These are phyloP conservation scores for Aureobasidium sp. DNA, from an alignment of 2,329 filamentous ascomycete species.

Conservation along the genomic window DNA sequence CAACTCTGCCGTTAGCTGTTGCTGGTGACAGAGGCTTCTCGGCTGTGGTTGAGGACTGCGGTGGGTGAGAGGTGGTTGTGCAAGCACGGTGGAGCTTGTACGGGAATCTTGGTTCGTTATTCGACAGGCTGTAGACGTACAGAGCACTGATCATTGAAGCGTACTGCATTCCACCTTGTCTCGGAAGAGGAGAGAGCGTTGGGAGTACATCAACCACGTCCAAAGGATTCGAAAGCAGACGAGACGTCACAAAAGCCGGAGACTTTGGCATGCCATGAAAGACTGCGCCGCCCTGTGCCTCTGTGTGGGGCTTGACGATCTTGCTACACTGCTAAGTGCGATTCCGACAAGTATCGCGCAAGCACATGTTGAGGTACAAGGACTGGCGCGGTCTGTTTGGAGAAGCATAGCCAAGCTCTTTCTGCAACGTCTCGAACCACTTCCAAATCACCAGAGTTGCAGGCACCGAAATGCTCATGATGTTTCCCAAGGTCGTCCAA, in stretches of 20 bases:
- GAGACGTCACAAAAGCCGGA: conserved; percentile 7
- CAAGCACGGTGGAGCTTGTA: conserved; percentile 40
- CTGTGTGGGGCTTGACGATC: conserved; percentile 42
- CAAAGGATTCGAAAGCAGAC: neutral
- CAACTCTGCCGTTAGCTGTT: conserved; percentile 47
- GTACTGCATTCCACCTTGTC: neutral
- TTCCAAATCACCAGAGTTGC: conserved; percentile 14
- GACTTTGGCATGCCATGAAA: conserved; percentile 10
- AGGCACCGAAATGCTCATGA: conserved; percentile 30
- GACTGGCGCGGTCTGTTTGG: conserved; percentile 38
- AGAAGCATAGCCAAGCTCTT: conserved; percentile 35
- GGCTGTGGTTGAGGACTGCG: conserved; percentile 26
- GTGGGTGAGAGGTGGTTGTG: conserved; percentile 40
- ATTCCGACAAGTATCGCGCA: conserved; percentile 52
- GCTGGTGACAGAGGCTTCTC: conserved; percentile 40
- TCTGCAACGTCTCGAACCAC: conserved; percentile 21
- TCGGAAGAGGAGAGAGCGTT: neutral
- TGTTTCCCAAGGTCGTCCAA: conserved; percentile 20
- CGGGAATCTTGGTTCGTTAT: conserved; percentile 40
- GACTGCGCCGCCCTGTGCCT: conserved; percentile 26
- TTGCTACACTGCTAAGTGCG: conserved; percentile 47
- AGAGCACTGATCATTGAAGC: neutral
- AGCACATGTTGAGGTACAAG: conserved; percentile 29
- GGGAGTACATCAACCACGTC: conserved; percentile 13
- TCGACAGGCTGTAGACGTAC: neutral